Conservation (phyloP, 495 filamentous ascomycete genomes). For the Platismatia glauca region DNA sequence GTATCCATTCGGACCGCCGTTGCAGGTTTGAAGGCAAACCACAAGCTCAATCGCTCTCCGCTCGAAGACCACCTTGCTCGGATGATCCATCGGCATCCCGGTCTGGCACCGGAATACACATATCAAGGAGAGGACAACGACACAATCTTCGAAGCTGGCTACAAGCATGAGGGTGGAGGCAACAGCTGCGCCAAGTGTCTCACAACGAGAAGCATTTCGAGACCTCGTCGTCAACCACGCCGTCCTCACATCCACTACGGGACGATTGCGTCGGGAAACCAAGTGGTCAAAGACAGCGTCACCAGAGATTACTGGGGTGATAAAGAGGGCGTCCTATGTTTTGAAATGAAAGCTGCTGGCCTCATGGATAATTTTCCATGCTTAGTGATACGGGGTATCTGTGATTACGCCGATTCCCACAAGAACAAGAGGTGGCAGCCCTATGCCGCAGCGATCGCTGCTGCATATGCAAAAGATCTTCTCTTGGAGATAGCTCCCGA, state of each 20-base stretch:
- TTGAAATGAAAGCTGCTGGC: constrained; percentile 42
- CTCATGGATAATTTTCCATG: constrained; percentile 31
- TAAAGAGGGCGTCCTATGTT: constrained; percentile 9
- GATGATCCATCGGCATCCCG: not conserved
- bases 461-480: not conserved
- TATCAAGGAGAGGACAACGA: not conserved
- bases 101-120: not conserved
- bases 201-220: not conserved
- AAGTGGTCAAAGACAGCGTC: constrained; percentile 28
- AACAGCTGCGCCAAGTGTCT: not conserved
- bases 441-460: not conserved
- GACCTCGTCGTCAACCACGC: not conserved
- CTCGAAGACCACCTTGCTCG: not conserved
- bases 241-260: constrained; percentile 24
- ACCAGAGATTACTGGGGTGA: not conserved
- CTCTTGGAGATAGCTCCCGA: not conserved
- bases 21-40: not conserved
- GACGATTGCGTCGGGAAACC: constrained; percentile 30
- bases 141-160: not conserved
- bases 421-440: not conserved
- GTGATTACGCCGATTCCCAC: constrained; percentile 29
- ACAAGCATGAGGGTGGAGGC: not conserved
- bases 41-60: not conserved
- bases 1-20: not conserved
- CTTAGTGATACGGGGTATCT: constrained; percentile 36